These are phyloP conservation scores for Coemansia sp. DNA, from an alignment of 192 early-diverging fungal genomes.

Conservation along the genomic window DNA sequence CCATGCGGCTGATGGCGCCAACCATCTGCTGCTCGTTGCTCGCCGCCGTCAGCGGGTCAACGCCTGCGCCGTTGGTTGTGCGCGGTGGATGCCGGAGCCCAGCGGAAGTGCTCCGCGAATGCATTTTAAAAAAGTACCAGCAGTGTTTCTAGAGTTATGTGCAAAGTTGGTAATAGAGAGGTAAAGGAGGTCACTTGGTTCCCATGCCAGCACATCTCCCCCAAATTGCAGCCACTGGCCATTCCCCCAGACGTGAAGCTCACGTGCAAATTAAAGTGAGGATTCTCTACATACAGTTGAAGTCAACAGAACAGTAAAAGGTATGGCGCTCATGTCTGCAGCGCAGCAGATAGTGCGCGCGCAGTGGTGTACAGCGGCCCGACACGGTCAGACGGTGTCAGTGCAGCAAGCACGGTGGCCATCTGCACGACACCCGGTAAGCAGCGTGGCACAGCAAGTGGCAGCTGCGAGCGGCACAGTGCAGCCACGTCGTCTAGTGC, in stretches of 20 bases:
- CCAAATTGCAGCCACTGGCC: neutral
- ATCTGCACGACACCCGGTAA: slow-evolving; percentile 23
- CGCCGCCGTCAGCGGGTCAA: slow-evolving; percentile 29
- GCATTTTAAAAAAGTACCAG: slow-evolving; percentile 16
- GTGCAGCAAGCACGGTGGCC: slow-evolving; percentile 33
- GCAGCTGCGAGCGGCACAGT: slow-evolving; percentile 2
- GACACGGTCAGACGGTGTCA: slow-evolving; percentile 31
- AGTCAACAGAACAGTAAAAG: neutral
- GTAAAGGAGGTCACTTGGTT: neutral
- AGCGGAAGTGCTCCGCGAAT: slow-evolving; percentile 23
- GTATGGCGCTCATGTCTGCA: slow-evolving; percentile 11
- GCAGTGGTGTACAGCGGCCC: slow-evolving; percentile 31
- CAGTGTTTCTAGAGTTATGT: neutral
- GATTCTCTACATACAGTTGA: slow-evolving; percentile 2
- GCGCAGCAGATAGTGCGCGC: slow-evolving; percentile 17
- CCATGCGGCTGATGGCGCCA: slow-evolving; percentile 28
- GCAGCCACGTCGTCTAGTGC: slow-evolving; percentile 18
- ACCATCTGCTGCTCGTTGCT: slow-evolving; percentile 10
- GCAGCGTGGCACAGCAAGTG: neutral
- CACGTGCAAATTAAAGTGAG: neutral
- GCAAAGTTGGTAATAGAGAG: neutral
- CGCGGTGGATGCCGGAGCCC: neutral
- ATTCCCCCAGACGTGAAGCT: neutral
- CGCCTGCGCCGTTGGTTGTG: slow-evolving; percentile 2
- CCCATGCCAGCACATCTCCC: neutral